phyloP scores from a whole-genome alignment of 495 filamentous ascomycete genomes.

The Tuber microsphaerosporum region DNA sequence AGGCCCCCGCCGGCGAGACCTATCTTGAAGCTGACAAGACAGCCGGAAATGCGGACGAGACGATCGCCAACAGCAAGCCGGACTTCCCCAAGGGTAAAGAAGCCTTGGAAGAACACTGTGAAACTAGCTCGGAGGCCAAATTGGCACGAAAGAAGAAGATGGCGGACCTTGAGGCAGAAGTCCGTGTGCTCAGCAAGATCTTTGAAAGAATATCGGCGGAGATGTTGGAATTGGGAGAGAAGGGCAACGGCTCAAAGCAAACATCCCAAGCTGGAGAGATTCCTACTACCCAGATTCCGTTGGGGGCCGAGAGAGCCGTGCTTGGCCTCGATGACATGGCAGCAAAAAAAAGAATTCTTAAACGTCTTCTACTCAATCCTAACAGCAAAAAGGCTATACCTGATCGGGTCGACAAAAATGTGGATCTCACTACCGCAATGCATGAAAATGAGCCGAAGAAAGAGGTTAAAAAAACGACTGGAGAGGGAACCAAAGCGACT shows the following conservation, averaged over 20 bases:
- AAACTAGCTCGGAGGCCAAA: background rate
- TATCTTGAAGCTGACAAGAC: background rate
- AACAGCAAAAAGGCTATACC: background rate
- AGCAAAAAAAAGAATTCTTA: background rate
- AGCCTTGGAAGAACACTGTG: background rate
- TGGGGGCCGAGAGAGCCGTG: background rate
- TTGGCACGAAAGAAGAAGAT: background rate
- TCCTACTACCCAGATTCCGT: background rate
- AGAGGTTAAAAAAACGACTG: background rate
- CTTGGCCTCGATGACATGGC: background rate
- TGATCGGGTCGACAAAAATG: background rate
- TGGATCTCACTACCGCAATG: background rate
- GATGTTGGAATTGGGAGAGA: background rate
- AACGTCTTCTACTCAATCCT: background rate
- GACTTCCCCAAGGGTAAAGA: background rate
- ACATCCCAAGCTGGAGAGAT: background rate
- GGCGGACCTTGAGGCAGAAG: background rate
- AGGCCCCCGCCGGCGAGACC: background rate
- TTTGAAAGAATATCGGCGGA: background rate
- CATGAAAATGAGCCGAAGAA: background rate
- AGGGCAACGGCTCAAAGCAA: background rate
- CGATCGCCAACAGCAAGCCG: background rate
- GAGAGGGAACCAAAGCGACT: background rate
- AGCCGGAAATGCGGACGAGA: background rate
- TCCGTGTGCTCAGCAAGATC: background rate